Percentiles rank a stretch among this genome's conserved stretches.
phyloP scores from a whole-genome alignment of 805 yeast species.

The Peterozyma toletana region DNA sequence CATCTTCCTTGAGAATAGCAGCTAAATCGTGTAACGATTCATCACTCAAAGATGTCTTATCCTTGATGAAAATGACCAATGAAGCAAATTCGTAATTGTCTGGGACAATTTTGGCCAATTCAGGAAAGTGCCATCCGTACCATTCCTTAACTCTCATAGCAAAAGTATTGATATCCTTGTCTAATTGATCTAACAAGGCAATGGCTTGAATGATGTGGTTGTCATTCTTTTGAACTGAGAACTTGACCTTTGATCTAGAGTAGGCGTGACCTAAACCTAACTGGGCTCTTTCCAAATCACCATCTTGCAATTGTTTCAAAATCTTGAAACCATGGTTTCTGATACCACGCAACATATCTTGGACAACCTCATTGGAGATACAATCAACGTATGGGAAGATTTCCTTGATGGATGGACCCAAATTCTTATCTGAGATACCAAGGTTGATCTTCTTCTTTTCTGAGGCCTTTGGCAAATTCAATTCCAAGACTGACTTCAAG shows the following conservation, averaged over 20 bases:
- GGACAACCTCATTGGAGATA: slow-evolving; percentile 84
- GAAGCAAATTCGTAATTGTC: slow-evolving; percentile 85
- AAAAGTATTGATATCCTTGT: slow-evolving; percentile 95
- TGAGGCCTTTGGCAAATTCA: slow-evolving; percentile 78
- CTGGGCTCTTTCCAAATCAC: slow-evolving; percentile 97
- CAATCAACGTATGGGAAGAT: slow-evolving; percentile 83
- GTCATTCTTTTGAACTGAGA: slow-evolving; percentile 96
- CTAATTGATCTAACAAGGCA: slow-evolving; percentile 94
- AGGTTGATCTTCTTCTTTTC: slow-evolving; percentile 61
- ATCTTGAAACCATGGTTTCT: slow-evolving; percentile 86
- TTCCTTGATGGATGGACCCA: slow-evolving; percentile 97
- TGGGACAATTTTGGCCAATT: slow-evolving; percentile 83
- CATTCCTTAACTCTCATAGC: slow-evolving; percentile 97
- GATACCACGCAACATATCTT: slow-evolving; percentile 91
- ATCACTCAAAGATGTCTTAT: slow-evolving; percentile 76
- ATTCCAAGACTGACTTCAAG: slow-evolving; percentile 81
- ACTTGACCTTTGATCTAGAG: slow-evolving; percentile 98
- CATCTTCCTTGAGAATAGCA: slow-evolving; percentile 83
- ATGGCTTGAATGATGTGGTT: slow-evolving; percentile 99
- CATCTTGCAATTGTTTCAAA: slow-evolving; percentile 85
- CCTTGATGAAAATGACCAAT: slow-evolving; percentile 74
- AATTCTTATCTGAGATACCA: slow-evolving; percentile 89
- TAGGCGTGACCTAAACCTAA: slow-evolving; percentile 98
- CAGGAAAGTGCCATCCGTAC: slow-evolving; percentile 99
- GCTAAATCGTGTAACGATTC: slow-evolving; percentile 87